phyloP scores from a whole-genome alignment of 148 eudicot species.

The Amaranthus palmeri region DNA sequence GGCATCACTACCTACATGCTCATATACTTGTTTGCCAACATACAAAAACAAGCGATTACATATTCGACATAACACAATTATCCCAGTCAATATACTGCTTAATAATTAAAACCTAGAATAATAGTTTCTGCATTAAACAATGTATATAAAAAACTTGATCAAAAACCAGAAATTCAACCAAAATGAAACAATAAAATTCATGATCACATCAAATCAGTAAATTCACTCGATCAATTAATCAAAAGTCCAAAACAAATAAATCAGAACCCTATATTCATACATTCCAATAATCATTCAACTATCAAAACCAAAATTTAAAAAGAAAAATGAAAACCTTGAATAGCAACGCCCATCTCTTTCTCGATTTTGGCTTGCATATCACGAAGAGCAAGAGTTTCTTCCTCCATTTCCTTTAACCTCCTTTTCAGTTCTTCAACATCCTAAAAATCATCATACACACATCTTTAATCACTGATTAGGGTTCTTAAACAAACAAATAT shows the following conservation, averaged over 20 bases:
- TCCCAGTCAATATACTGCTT: neutral
- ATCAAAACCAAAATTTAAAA: neutral
- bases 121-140: neutral
- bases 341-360: slow-evolving; percentile 51
- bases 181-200: neutral
- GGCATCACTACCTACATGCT: neutral
- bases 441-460: slow-evolving; percentile 20
- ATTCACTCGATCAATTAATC: neutral
- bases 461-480: slow-evolving; percentile 13
- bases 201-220: slow-evolving; percentile 5
- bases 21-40: neutral
- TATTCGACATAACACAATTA: neutral
- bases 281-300: neutral
- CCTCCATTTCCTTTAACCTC: slow-evolving; percentile 65
- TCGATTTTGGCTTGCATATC: slow-evolving; percentile 73
- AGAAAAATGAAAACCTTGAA: slow-evolving; percentile 37
- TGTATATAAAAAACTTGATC: neutral
- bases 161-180: neutral
- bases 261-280: slow-evolving; percentile 15
- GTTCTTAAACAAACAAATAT: neutral
- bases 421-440: slow-evolving; percentile 57
- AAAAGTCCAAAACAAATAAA: neutral
- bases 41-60: neutral
- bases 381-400: slow-evolving; percentile 58
- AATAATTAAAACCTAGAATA: neutral